These are phyloP conservation scores for Pleurotus cornucopiae DNA, from an alignment of 768 basidiomycete genomes.

Conservation along the genomic window DNA sequence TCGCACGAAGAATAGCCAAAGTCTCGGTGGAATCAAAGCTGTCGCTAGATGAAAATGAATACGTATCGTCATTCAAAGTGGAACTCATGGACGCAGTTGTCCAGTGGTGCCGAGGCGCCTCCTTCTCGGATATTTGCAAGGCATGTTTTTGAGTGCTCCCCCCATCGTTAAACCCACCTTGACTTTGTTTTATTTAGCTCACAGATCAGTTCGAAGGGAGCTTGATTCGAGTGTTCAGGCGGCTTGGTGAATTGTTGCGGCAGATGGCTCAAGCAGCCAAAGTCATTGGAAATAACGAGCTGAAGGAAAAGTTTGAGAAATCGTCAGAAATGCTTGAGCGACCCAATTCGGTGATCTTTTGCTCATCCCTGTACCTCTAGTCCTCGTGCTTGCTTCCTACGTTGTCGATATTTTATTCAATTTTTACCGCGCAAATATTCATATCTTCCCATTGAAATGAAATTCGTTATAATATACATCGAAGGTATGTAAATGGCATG, in stretches of 20 bases:
- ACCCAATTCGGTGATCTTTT: constrained; percentile 91
- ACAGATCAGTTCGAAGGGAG: constrained; percentile 97
- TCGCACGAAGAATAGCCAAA: constrained; percentile 93
- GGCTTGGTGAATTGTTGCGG: constrained; percentile 88
- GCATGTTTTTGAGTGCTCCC: constrained; percentile 28
- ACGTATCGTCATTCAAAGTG: constrained; percentile 95
- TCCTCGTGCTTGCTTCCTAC: neutral
- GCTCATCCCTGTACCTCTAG: constrained; percentile 79
- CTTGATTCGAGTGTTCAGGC: constrained; percentile 92
- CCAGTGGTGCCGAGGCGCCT: constrained; percentile 97
- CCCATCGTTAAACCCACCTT: neutral
- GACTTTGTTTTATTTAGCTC: constrained; percentile 46
- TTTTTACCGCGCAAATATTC: too few species aligned
- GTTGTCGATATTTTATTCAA: too few species aligned
- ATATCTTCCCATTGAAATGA: too few species aligned
- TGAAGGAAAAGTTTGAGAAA: constrained; percentile 92
- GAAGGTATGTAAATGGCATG: neutral
- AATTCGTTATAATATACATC: too few species aligned
- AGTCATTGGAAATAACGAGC: constrained; percentile 92
- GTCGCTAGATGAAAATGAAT: constrained; percentile 85
- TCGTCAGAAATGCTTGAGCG: constrained; percentile 90
- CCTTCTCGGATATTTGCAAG: constrained; percentile 95
- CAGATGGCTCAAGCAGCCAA: constrained; percentile 97
- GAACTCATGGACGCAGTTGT: constrained; percentile 98
- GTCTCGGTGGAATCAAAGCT: constrained; percentile 94